Evolutionary conservation across 352 stramenopile genomes (phyloP).

Genomic region (Phytophthora colocasiae): DNA sequence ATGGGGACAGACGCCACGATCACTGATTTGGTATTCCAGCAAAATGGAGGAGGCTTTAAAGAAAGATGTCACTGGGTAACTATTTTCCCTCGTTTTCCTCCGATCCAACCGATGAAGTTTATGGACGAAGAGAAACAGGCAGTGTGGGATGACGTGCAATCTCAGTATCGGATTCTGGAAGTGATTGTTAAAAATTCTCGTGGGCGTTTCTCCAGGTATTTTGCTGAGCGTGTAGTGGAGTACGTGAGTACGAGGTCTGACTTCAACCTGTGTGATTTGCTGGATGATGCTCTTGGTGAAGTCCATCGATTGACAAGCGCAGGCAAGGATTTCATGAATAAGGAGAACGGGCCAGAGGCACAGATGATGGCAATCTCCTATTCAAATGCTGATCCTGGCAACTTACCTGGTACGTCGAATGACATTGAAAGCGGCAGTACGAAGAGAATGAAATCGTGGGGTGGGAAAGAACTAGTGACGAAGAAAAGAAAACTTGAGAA

Average conservation of each 20-base stretch:
- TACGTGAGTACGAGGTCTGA: background rate
- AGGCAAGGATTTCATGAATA: constrained; percentile 6
- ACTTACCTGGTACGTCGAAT: no score
- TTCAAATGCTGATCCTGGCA: background rate
- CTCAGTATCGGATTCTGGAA: no score
- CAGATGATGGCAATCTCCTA: constrained; percentile 13
- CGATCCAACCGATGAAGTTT: constrained; percentile 13
- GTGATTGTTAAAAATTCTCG: background rate
- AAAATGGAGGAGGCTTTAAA: no score
- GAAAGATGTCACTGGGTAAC: background rate
- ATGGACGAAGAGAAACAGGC: background rate
- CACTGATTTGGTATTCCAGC: background rate
- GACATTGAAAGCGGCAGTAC: no score
- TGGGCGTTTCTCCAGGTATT: background rate
- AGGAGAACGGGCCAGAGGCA: background rate
- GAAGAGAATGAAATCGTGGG: no score
- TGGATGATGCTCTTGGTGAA: constrained; percentile 6
- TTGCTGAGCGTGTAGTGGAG: background rate
- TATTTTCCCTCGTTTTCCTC: constrained; percentile 15
- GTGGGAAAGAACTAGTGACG: no score
- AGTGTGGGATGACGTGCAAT: no score
- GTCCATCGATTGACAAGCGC: background rate
- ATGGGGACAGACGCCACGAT: constrained; percentile 17
- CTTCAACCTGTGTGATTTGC: constrained; percentile 2
- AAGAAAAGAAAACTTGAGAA: no score